Evolutionary conservation across 2,329 filamentous ascomycete species (phyloP).

Genomic region (Podosphaera aphanis): DNA sequence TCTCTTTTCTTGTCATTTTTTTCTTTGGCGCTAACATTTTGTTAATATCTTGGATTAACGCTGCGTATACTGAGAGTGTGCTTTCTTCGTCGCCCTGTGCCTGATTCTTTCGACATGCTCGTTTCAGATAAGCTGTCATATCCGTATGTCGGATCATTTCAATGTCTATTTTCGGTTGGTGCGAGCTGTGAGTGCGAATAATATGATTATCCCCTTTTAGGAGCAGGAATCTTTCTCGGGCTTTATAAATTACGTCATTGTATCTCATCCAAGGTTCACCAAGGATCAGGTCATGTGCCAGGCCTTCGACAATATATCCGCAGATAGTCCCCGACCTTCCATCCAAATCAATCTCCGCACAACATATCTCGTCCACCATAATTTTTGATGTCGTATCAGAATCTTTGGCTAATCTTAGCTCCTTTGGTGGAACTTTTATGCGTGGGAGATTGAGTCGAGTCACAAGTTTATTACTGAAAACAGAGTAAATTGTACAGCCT

Average conservation of each 20-base stretch:
- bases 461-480: too few species aligned
- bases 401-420: not conserved
- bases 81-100: not conserved
- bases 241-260: not conserved
- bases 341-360: not conserved
- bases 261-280: not conserved
- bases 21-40: slow-evolving; percentile 1
- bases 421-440: not conserved
- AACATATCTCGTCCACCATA: not conserved
- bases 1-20: too few species aligned
- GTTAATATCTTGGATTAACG: not conserved
- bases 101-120: too few species aligned
- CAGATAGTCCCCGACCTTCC: not conserved
- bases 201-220: not conserved
- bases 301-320: not conserved
- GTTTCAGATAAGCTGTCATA: not conserved
- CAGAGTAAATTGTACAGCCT: too few species aligned
- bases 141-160: not conserved
- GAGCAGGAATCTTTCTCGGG: not conserved
- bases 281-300: not conserved
- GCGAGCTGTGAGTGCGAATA: not conserved
- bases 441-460: not conserved
- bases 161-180: not conserved
- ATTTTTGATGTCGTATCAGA: not conserved
- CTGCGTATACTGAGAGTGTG: not conserved